phyloP scores from a whole-genome alignment of 2,329 filamentous ascomycete species.

The Talaromyces piceae region DNA sequence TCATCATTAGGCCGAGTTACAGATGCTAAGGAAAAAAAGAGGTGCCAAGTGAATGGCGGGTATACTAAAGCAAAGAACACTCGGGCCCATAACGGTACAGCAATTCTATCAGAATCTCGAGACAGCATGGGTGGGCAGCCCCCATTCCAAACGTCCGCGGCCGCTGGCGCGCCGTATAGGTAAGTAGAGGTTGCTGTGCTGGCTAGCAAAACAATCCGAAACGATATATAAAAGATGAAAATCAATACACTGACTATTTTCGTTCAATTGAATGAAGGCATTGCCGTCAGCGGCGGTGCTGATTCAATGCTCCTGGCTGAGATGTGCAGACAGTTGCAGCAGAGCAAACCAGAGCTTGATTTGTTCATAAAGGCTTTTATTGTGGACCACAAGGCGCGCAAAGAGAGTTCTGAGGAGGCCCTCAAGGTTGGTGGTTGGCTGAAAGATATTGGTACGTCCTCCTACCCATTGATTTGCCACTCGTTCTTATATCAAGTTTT shows the following conservation, averaged over 20 bases:
- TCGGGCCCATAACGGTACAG: conserved; percentile 18
- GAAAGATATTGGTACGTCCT: conserved; percentile 36
- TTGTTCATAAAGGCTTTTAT: conserved; percentile 47
- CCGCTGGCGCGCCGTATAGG: conserved; percentile 10
- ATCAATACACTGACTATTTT: no score
- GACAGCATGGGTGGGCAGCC: conserved; percentile 20
- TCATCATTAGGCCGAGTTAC: no score
- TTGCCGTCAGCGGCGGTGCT: conserved; percentile 86
- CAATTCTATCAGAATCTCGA: conserved; percentile 25
- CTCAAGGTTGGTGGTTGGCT: conserved; percentile 42
- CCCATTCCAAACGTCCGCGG: conserved; percentile 3
- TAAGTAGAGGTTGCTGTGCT: conserved; percentile 16
- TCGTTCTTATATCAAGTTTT: not conserved
- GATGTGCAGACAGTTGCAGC: conserved; percentile 53
- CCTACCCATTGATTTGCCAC: not conserved
- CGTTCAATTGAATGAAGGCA: conserved; percentile 37
- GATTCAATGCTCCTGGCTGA: conserved; percentile 95
- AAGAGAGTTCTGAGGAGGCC: conserved; percentile 50
- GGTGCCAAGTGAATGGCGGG: conserved; percentile 10
- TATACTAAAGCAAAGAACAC: conserved; percentile 2
- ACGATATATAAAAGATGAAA: no score
- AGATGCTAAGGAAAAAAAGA: no score
- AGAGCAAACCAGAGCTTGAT: conserved; percentile 14
- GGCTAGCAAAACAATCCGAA: conserved; percentile 25
- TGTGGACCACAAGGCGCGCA: conserved; percentile 54